Percentiles rank a stretch among this genome's conserved stretches.
phyloP scores from a whole-genome alignment of 805 yeast species.

The Priceomyces castillae region DNA sequence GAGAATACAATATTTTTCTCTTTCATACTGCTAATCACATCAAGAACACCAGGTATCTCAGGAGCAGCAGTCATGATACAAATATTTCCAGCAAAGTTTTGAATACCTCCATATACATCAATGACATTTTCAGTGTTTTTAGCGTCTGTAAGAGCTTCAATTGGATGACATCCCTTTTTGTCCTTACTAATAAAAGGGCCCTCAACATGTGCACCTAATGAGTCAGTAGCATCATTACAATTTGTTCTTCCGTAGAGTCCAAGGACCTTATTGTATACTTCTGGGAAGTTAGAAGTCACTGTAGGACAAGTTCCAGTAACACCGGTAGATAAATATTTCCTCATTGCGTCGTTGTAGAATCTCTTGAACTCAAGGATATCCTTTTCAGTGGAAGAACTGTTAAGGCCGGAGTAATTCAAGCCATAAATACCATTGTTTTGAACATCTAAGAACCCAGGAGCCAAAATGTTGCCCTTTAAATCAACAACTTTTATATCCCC shows the following conservation, averaged over 20 bases:
- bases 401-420: slow-evolving; percentile 46
- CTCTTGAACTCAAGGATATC: slow-evolving; percentile 30
- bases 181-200: slow-evolving; percentile 53
- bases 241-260: slow-evolving; percentile 41
- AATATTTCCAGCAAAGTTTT: slow-evolving; percentile 33
- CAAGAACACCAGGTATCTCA: slow-evolving; percentile 46
- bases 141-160: slow-evolving; percentile 42
- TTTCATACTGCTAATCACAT: slow-evolving; percentile 36
- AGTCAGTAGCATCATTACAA: slow-evolving; percentile 33
- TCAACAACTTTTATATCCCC: slow-evolving; percentile 32
- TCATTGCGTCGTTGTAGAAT: slow-evolving; percentile 44
- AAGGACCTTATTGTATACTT: slow-evolving; percentile 47
- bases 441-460: slow-evolving; percentile 57
- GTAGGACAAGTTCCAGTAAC: slow-evolving; percentile 59
- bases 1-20: slow-evolving; percentile 37
- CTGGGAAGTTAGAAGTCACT: slow-evolving; percentile 49
- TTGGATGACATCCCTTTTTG: slow-evolving; percentile 53
- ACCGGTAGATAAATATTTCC: slow-evolving; percentile 47
- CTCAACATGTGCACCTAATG: slow-evolving; percentile 58
- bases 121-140: slow-evolving; percentile 22
- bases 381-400: slow-evolving; percentile 25
- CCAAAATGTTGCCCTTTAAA: slow-evolving; percentile 44
- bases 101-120: slow-evolving; percentile 35
- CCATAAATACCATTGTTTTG: slow-evolving; percentile 61
- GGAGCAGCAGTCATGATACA: slow-evolving; percentile 52